Evolutionary conservation across 768 basidiomycete genomes (phyloP), one percentile per base, ranked within the genome.

Genomic region (Mycena amicta): DNA sequence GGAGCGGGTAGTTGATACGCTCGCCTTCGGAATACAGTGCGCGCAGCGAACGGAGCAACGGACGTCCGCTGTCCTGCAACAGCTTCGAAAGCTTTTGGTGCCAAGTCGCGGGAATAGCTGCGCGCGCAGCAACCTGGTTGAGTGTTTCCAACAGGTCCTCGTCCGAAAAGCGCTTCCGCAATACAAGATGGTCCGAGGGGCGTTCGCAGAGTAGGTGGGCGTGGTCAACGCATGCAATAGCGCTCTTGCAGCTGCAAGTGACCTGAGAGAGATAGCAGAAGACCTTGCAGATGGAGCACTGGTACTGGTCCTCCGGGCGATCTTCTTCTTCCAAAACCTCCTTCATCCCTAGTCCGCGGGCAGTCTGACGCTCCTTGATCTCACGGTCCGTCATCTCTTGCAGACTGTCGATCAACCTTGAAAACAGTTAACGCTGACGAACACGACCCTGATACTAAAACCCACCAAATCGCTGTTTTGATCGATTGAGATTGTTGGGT

Each of bases 261-360:
- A 98, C 80, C 68, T 97, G 95, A 1, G 97, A 95, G 40, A 99
- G 85, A 72, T 97, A 98, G 74, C 91, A 95, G 74, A 96, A 98
- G 4, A 81, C 84, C 70, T 97, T 95, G 89, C 97, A 98, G 62
- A 90, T 75, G 50, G 80, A 76, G 80, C 97, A 99, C 72, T 98
- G 97, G 72, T 95, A 96, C 70, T 97, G 93, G 53, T 98, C 95
- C 70, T 98, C 97, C 0, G 88, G 80, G 13, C 86, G 85, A 71
- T 98, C 95, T 65, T 86, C 82, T 63, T 88, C 84, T 64, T 92
- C 88, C 26, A 93, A 75, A 31, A 80, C 75, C 70, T 97, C 94
- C 23, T 75, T 71, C 43, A 93, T 72, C n/a, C 82, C 81, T 31
- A 81, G 71, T 20, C 75, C 65, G 29, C 92, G 86, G 30, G 92